Percentiles rank a stretch among this genome's conserved stretches.
Evolutionary conservation across 768 basidiomycete genomes (phyloP).

Genomic region (Melanogaster broomeanus): DNA sequence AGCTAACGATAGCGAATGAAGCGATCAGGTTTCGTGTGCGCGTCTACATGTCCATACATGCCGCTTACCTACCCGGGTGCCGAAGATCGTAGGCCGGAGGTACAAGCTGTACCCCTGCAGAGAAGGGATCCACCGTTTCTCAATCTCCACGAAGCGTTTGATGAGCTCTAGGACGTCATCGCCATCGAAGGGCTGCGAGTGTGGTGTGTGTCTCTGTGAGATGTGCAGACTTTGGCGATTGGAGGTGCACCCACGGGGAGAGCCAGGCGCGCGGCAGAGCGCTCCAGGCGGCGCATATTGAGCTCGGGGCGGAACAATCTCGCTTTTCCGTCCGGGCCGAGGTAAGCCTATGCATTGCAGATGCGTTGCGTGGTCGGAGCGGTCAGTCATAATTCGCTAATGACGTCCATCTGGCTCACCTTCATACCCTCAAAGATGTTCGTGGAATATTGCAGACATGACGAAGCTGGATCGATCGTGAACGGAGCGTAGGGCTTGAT

Average conservation of each 20-base stretch:
- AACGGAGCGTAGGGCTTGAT: constrained; percentile 72
- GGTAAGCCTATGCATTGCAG: constrained; percentile 59
- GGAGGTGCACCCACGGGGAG: constrained; percentile 53
- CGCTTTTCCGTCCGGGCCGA: constrained; percentile 68
- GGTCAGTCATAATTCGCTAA: neutral
- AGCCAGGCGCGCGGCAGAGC: constrained; percentile 69
- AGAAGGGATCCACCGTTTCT: constrained; percentile 84
- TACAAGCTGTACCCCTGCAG: constrained; percentile 79
- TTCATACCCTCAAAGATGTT: constrained; percentile 70
- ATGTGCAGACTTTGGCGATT: neutral
- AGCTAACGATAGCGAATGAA: constrained; percentile 23
- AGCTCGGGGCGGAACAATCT: constrained; percentile 80
- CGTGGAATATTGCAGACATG: constrained; percentile 63
- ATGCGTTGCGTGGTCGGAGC: no score
- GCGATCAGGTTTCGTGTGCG: neutral
- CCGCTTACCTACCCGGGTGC: constrained; percentile 39
- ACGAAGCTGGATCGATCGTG: constrained; percentile 53
- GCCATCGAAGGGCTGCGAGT: constrained; percentile 42
- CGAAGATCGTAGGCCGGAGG: constrained; percentile 77
- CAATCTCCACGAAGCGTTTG: constrained; percentile 68
- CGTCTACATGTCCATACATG: neutral
- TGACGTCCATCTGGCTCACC: constrained; percentile 34
- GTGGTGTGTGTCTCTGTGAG: constrained; percentile 20
- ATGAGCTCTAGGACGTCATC: constrained; percentile 50
- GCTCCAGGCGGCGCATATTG: constrained; percentile 82